These are phyloP conservation scores for Sugiyamaella boreocaroliniensis DNA, from an alignment of 805 yeast species.

Conservation along the genomic window DNA sequence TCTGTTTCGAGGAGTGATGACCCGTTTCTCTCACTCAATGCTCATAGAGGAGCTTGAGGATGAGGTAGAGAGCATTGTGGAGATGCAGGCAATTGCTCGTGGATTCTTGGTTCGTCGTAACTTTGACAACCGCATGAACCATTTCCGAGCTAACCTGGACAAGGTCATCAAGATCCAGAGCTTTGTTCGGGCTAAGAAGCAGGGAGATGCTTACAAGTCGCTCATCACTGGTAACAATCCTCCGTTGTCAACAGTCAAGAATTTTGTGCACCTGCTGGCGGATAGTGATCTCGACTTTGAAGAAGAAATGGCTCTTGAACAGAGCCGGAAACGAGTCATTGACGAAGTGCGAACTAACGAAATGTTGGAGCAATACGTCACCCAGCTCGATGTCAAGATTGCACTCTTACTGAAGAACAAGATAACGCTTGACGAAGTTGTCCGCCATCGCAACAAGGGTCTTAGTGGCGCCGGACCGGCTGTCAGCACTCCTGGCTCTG, in stretches of 20 bases:
- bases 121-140: constrained; percentile 28
- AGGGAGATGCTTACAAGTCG: constrained; percentile 66
- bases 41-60: constrained; percentile 32
- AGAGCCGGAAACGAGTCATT: constrained; percentile 59
- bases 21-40: constrained; percentile 29
- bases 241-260: constrained; percentile 65
- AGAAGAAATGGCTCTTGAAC: constrained; percentile 64
- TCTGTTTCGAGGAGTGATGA: constrained; percentile 31
- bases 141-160: constrained; percentile 52
- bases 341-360: constrained; percentile 66
- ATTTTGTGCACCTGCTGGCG: constrained; percentile 68
- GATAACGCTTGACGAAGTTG: constrained; percentile 66
- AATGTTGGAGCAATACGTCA: constrained; percentile 63
- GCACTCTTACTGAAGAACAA: constrained; percentile 73
- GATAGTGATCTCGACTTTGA: constrained; percentile 69
- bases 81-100: constrained; percentile 30
- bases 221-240: constrained; percentile 69
- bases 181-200: constrained; percentile 56
- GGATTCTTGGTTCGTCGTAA: constrained; percentile 28
- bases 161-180: constrained; percentile 70
- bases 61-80: constrained; percentile 24
- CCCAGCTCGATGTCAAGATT: constrained; percentile 70
- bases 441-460: constrained; percentile 37
- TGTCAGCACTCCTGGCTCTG: constrained; percentile 9
- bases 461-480: constrained; percentile 10